A percentile compares a stretch with the other conserved stretches of the same genome.
phyloP scores from a whole-genome alignment of 169 alveolate genomes.

The Babesia bigemina region DNA sequence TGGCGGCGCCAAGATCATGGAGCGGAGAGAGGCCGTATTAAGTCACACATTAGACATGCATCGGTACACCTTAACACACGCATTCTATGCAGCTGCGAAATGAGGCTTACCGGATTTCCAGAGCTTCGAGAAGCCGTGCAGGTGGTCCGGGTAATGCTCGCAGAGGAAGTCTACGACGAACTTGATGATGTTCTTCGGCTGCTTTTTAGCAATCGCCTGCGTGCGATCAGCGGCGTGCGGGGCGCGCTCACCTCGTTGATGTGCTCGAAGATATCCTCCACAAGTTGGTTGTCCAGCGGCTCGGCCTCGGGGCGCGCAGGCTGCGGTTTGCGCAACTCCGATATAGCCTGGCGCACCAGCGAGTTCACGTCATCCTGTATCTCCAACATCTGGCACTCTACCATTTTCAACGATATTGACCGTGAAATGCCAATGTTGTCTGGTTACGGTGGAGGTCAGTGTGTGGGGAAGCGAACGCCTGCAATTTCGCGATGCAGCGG shows the following conservation, averaged over 20 bases:
- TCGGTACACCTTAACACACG: neutral
- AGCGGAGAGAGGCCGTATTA: too few relatives aligned
- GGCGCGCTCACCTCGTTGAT: slow-evolving; percentile 46
- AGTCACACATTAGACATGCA: slow-evolving; percentile 2
- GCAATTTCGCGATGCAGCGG: neutral
- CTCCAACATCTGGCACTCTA: slow-evolving; percentile 26
- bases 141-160: slow-evolving; percentile 78
- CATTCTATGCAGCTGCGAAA: neutral
- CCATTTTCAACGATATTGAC: slow-evolving; percentile 7
- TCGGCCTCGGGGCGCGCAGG: slow-evolving; percentile 33
- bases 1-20: too few relatives aligned
- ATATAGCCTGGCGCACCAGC: slow-evolving; percentile 51
- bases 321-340: slow-evolving; percentile 61
- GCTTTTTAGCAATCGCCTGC: slow-evolving; percentile 69
- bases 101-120: slow-evolving; percentile 73
- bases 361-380: slow-evolving; percentile 27
- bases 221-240: neutral
- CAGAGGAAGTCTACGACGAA: slow-evolving; percentile 80
- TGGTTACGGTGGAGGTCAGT: slow-evolving; percentile 11
- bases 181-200: slow-evolving; percentile 74
- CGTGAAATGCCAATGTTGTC: neutral
- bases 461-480: slow-evolving; percentile 30
- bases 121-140: slow-evolving; percentile 75
- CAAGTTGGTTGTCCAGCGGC: slow-evolving; percentile 50
- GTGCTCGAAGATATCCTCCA: slow-evolving; percentile 54